Evolutionary conservation across 352 stramenopile genomes (phyloP).

Genomic region (Pythium phragmitis): DNA sequence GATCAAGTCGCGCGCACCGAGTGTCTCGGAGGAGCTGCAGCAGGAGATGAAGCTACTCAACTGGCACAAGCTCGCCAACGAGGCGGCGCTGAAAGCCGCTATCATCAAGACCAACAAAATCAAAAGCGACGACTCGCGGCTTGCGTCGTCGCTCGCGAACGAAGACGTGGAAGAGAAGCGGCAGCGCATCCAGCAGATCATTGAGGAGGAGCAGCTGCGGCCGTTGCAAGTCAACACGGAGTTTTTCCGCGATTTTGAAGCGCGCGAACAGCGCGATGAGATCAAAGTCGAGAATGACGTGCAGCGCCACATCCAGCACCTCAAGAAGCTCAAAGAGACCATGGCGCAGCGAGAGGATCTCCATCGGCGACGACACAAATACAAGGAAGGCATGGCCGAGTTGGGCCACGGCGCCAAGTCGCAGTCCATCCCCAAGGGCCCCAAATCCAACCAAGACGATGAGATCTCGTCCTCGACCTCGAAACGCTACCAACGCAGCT

Average conservation of each 20-base stretch:
- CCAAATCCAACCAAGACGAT: constrained; percentile 48
- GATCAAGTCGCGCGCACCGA: constrained; percentile 25
- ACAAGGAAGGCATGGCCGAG: constrained; percentile 58
- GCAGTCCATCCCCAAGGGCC: constrained; percentile 30
- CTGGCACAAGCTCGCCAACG: constrained; percentile 95
- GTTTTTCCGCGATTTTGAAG: constrained; percentile 85
- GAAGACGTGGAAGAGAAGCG: constrained; percentile 79
- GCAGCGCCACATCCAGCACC: constrained; percentile 85
- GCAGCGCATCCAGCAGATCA: constrained; percentile 90
- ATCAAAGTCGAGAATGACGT: constrained; percentile 82
- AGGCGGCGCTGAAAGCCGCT: constrained; percentile 90
- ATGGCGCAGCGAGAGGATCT: constrained; percentile 63
- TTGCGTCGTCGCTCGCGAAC: constrained; percentile 40
- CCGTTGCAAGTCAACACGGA: constrained; percentile 89
- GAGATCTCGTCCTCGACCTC: constrained; percentile 22
- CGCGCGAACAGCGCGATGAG: constrained; percentile 60
- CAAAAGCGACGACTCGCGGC: constrained; percentile 68
- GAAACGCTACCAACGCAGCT: constrained; percentile 20
- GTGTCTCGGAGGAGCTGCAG: constrained; percentile 73
- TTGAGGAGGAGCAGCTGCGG: constrained; percentile 91
- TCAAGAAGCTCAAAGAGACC: constrained; percentile 73
- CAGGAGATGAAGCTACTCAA: constrained; percentile 94
- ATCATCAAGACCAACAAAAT: constrained; percentile 89
- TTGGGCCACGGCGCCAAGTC: constrained; percentile 38
- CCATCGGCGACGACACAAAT: constrained; percentile 58